Base-by-base conservation (phyloP, 2,329 filamentous ascomycete species). In the Claviceps sp. region DNA sequence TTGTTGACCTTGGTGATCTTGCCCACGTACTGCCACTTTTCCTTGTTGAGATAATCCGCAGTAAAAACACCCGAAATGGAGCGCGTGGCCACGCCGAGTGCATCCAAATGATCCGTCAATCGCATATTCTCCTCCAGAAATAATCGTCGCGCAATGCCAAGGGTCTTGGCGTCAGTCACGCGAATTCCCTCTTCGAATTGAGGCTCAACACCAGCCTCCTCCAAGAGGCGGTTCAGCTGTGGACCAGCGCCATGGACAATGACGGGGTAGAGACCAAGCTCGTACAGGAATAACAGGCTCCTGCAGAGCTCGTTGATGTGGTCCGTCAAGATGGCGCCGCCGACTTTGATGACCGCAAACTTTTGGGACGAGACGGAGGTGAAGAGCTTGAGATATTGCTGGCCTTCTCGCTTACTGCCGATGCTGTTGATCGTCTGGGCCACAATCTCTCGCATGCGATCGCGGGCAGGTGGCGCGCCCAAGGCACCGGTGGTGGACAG, bases 331-430 rank as follows among this genome's bases (percentile, higher is more conserved):
- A 97, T 96, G 56, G 91, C 93, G 56, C 91, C 93, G 55, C 91
- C 93, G 52, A 97, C 91, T 75, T 98, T 98, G 71, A 98, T 95
- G 47, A 98, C 91, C 59, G 90, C 91, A 68, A 97, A 98, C 65
- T 95, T 89, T 73, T 97, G 90, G 38, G 89, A 95, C 45, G 89
- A 93, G 55, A 96, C 90, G 37, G 90, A 95, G 60, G 86, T 93
- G 76, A 98, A 98, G 67, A 97, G 89, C 59, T 90, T 93, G 54
- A 97, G 83, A 70, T 97, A 97, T 70, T 97, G 91, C 74, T 96
- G 88, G 2, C 44, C 45, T 34, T 52, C 50, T 16, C 50, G 45
- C 39, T 52, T 52, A 46, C 50, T 52, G 45, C 50, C 45, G 50
- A 52, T 52, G 45, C 50, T 52, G 39, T 48, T 52, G 50, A 52